Evolutionary conservation across 164 flowering plant genomes (phyloP).

Genomic region (Houttuynia cordata): DNA sequence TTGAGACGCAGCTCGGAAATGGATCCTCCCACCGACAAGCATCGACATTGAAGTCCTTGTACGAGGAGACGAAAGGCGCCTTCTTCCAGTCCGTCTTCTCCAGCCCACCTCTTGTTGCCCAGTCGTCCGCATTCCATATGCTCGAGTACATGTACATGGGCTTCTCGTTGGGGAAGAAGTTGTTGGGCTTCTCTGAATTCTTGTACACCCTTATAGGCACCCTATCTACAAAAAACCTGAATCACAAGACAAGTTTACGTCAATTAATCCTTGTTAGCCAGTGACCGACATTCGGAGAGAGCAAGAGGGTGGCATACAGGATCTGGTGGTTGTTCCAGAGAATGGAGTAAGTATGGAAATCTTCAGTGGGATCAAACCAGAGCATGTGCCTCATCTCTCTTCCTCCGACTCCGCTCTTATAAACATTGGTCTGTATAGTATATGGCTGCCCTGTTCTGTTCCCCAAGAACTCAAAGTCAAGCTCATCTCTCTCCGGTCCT

Average conservation of each 20-base stretch:
- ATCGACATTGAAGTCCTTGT: constrained; percentile 70
- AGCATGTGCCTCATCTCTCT: constrained; percentile 85
- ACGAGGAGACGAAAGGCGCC: constrained; percentile 90
- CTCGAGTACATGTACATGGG: constrained; percentile 94
- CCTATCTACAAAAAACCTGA: constrained; percentile 72
- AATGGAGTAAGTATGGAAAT: constrained; percentile 63
- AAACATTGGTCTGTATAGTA: constrained; percentile 73
- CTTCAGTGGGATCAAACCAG: constrained; percentile 92
- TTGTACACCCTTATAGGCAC: constrained; percentile 73
- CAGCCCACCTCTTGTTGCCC: constrained; percentile 97
- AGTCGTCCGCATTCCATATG: constrained; percentile 95
- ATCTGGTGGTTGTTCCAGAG: constrained; percentile 70
- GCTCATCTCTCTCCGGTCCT: constrained; percentile 75
- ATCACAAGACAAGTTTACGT: neutral
- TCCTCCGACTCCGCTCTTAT: constrained; percentile 64
- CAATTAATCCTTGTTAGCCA: neutral
- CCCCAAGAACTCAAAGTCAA: constrained; percentile 93
- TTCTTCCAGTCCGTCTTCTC: constrained; percentile 90
- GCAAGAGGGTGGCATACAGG: constrained; percentile 23
- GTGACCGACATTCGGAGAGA: neutral
- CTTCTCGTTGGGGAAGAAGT: constrained; percentile 84
- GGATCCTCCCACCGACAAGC: constrained; percentile 90
- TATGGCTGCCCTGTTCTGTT: constrained; percentile 77
- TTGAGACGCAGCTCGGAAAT: constrained; percentile 70
- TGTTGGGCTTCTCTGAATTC: constrained; percentile 52